These are phyloP conservation scores for Pseudonitzschia pungens DNA, from an alignment of 108 stramenopile species.

Conservation along the genomic window DNA sequence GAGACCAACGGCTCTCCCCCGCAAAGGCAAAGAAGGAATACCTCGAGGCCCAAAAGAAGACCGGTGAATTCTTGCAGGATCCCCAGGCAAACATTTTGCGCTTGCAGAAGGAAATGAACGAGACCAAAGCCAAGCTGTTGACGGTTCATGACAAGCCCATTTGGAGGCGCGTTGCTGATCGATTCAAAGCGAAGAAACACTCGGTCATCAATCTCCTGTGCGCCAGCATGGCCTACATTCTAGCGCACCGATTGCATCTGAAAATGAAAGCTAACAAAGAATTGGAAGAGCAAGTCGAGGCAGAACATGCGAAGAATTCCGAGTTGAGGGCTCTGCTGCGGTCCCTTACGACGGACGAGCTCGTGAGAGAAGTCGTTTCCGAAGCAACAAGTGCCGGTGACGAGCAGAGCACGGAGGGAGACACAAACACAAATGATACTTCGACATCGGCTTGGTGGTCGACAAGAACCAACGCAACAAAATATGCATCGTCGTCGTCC, in stretches of 20 bases:
- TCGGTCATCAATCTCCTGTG: constrained; percentile 34
- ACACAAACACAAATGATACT: neutral
- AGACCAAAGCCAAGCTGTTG: constrained; percentile 19
- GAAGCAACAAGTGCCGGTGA: neutral
- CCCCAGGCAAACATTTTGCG: constrained; percentile 20
- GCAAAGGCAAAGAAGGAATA: constrained; percentile 35
- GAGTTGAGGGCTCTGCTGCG: constrained; percentile 10
- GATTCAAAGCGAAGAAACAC: constrained; percentile 25
- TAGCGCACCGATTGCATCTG: constrained; percentile 32
- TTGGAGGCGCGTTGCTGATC: constrained; percentile 23
- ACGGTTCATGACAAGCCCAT: constrained; percentile 20
- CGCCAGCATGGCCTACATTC: constrained; percentile 28
- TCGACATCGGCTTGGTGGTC: neutral
- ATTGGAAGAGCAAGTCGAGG: constrained; percentile 11
- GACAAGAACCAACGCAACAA: neutral
- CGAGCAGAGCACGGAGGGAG: neutral
- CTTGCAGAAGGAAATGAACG: constrained; percentile 33
- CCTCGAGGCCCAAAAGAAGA: constrained; percentile 23
- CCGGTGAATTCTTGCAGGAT: constrained; percentile 20
- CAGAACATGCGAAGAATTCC: neutral
- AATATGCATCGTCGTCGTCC: neutral
- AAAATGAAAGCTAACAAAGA: constrained; percentile 12
- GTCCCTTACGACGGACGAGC: constrained; percentile 1
- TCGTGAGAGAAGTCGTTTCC: constrained; percentile 11
- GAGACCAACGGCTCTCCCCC: constrained; percentile 8